phyloP scores from a whole-genome alignment of 495 filamentous ascomycete genomes.

The Tricharina praecox region DNA sequence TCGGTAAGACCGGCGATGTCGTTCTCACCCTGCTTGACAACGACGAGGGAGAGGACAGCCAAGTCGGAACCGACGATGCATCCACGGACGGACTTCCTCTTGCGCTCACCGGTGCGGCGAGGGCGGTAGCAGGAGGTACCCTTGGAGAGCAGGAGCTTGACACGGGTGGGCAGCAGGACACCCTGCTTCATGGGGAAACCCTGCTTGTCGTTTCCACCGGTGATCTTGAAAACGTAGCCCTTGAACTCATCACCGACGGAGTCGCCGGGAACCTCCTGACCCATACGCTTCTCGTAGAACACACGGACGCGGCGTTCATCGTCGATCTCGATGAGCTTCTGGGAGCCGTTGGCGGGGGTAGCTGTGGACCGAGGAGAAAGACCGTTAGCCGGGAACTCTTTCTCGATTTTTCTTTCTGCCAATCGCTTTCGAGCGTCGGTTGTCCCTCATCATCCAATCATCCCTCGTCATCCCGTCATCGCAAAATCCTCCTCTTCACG shows the following conservation, averaged over 20 bases:
- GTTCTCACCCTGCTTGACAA: constrained; percentile 92
- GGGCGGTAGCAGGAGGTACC: constrained; percentile 97
- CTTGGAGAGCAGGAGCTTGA: constrained; percentile 78
- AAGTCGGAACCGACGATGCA: constrained; percentile 95
- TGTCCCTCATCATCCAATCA: too few relatives aligned
- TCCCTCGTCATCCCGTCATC: background rate
- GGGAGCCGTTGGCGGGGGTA: constrained; percentile 84
- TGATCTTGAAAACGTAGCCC: constrained; percentile 96
- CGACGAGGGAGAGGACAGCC: constrained; percentile 73
- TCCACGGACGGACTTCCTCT: constrained; percentile 93
- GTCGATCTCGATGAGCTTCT: constrained; percentile 96
- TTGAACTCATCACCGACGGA: constrained; percentile 95
- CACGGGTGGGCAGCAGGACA: constrained; percentile 95
- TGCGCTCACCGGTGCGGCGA: constrained; percentile 92
- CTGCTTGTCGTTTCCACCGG: constrained; percentile 99
- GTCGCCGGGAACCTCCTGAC: constrained; percentile 85
- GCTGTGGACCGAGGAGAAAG: constrained; percentile 12
- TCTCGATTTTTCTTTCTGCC: background rate
- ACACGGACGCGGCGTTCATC: constrained; percentile 85
- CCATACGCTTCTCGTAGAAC: constrained; percentile 91
- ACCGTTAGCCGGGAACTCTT: constrained; percentile 4
- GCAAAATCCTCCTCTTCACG: background rate
- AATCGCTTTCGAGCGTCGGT: too few relatives aligned
- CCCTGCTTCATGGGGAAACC: constrained; percentile 99
- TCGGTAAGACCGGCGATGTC: constrained; percentile 94